These are phyloP conservation scores for Scenedesmus sp. DNA, from an alignment of 163 green algal species.

Conservation along the genomic window DNA sequence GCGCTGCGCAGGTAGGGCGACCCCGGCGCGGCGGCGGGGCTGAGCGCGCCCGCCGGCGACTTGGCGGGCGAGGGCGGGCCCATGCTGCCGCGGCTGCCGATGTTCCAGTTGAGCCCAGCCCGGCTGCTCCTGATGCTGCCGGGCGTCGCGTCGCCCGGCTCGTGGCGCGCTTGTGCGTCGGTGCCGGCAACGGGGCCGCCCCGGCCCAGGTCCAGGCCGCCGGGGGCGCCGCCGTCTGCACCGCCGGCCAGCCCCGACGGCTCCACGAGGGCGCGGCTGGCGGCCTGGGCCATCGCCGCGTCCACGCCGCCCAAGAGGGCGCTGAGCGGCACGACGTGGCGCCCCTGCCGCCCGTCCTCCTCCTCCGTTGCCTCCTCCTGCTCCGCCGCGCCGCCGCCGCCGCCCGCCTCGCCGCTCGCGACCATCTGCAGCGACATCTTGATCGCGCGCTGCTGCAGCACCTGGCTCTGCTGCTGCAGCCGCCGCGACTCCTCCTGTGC, in stretches of 20 bases:
- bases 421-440: conserved; percentile 47
- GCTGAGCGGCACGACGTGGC: neutral
- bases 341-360: neutral
- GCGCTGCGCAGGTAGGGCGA: conserved; percentile 9
- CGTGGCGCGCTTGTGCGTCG: neutral
- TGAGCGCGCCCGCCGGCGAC: neutral
- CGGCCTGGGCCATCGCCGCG: neutral
- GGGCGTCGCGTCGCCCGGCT: conserved; percentile 16
- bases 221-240: neutral
- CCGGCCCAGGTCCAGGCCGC: neutral
- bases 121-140: conserved; percentile 20
- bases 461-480: conserved; percentile 51
- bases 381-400: neutral
- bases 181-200: too few relatives aligned
- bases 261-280: neutral
- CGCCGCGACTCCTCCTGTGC: conserved; percentile 49
- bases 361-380: neutral
- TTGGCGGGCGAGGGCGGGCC: too few relatives aligned
- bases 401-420: neutral
- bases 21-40: neutral
- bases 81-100: conserved; percentile 20
- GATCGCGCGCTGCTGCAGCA: conserved; percentile 50
- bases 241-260: neutral
- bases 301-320: neutral
- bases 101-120: conserved; percentile 32